These are phyloP conservation scores for Jatropha curcas DNA, from an alignment of 345 rosid genomes.

Conservation along the genomic window DNA sequence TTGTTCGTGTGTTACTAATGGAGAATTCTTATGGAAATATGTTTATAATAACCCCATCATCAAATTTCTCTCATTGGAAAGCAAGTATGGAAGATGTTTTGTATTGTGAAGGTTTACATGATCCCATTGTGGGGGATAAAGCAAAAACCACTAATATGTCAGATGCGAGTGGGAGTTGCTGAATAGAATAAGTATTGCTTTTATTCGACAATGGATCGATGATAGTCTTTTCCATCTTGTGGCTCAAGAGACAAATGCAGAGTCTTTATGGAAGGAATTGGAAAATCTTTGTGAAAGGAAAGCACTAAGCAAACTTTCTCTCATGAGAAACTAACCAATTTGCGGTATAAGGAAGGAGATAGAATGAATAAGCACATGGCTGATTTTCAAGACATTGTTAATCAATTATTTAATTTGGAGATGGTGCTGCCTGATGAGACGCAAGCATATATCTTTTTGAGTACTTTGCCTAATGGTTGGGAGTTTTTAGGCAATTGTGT, in stretches of 20 bases:
- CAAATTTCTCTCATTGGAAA: conserved; percentile 10
- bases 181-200: not conserved
- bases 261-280: not conserved
- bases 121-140: not conserved
- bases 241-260: not conserved
- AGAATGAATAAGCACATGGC: not conserved
- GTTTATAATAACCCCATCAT: not conserved
- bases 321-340: not conserved
- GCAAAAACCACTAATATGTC: not conserved
- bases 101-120: not conserved
- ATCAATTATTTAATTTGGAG: not conserved
- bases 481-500: not conserved
- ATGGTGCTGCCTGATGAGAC: not conserved
- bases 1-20: not conserved
- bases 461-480: not conserved
- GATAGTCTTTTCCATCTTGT: not conserved
- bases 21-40: not conserved
- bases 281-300: not conserved
- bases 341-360: not conserved
- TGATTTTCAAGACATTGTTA: not conserved
- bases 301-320: not conserved
- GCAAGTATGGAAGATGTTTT: not conserved
- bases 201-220: not conserved
- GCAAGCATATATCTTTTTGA: not conserved
- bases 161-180: not conserved